Percentiles rank a stretch among this genome's conserved stretches.
Evolutionary conservation across 768 basidiomycete genomes (phyloP).

Genomic region (Flagelloscypha sp.): DNA sequence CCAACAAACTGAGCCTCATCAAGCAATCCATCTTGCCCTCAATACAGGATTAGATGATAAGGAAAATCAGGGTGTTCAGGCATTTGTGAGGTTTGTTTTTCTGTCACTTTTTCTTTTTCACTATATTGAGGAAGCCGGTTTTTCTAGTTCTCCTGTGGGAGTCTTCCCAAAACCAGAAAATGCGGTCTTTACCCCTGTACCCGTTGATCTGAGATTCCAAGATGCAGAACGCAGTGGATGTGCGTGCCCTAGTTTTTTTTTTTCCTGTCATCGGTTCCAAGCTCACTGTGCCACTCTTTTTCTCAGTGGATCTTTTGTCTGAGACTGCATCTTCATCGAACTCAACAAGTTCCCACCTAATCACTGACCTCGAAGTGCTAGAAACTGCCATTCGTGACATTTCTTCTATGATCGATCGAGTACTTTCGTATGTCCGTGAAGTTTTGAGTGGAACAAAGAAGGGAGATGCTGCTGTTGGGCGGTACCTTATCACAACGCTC

Average conservation of each 20-base stretch:
- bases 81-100: constrained; percentile 67
- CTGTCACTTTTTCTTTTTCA: constrained; percentile 6
- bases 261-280: constrained; percentile 1
- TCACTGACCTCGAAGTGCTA: constrained; percentile 68
- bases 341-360: constrained; percentile 42
- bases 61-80: constrained; percentile 66
- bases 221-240: constrained; percentile 80
- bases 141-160: constrained; percentile 73
- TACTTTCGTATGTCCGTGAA: constrained; percentile 74
- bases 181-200: constrained; percentile 88
- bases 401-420: constrained; percentile 73
- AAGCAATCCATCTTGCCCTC: constrained; percentile 84
- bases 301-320: constrained; percentile 70
- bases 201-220: constrained; percentile 77
- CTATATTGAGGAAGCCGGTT: constrained; percentile 8
- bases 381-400: constrained; percentile 67
- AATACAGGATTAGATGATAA: constrained; percentile 72
- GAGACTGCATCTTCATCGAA: constrained; percentile 37
- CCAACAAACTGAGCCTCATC: constrained; percentile 81
- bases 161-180: constrained; percentile 88
- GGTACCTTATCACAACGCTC: constrained; percentile 86
- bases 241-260: constrained; percentile 36
- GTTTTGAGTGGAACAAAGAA: constrained; percentile 72
- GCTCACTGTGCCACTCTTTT: constrained; percentile 5
- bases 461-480: constrained; percentile 79